These are phyloP conservation scores for Alectoria sarmentosa DNA, from an alignment of 495 filamentous ascomycete species.

Conservation along the genomic window DNA sequence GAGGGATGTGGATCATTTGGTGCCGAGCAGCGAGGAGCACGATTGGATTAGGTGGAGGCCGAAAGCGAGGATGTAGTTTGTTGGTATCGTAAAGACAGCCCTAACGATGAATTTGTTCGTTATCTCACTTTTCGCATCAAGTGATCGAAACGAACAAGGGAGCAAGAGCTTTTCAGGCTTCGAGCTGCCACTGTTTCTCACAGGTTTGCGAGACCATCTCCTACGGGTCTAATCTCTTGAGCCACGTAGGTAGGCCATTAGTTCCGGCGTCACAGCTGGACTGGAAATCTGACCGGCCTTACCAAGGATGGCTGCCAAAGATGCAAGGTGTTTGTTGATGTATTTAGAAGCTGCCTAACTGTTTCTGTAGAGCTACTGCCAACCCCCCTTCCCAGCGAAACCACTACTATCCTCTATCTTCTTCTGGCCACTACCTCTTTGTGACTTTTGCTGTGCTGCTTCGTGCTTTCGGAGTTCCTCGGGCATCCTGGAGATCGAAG, in stretches of 20 bases:
- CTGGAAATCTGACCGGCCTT: too few relatives aligned
- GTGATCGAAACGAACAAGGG: not conserved
- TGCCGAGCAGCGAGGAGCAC: constrained; percentile 52
- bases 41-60: constrained; percentile 46
- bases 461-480: constrained; percentile 93
- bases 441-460: constrained; percentile 78
- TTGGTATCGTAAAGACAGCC: not conserved
- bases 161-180: not conserved
- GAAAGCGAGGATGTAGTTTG: constrained; percentile 19
- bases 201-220: not conserved
- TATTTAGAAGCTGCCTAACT: not conserved
- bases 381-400: constrained; percentile 54
- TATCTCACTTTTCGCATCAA: not conserved
- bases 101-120: not conserved
- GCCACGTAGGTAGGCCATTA: not conserved
- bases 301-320: not conserved
- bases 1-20: constrained; percentile 59
- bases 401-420: constrained; percentile 57
- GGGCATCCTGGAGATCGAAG: constrained; percentile 78
- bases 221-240: not conserved
- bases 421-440: constrained; percentile 47
- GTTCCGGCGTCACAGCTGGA: not conserved
- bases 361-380: constrained; percentile 20
- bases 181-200: too few relatives aligned
- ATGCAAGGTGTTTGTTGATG: not conserved